Base-by-base conservation (phyloP, 257 asterid genomes). In the Nicotiana otophora region DNA sequence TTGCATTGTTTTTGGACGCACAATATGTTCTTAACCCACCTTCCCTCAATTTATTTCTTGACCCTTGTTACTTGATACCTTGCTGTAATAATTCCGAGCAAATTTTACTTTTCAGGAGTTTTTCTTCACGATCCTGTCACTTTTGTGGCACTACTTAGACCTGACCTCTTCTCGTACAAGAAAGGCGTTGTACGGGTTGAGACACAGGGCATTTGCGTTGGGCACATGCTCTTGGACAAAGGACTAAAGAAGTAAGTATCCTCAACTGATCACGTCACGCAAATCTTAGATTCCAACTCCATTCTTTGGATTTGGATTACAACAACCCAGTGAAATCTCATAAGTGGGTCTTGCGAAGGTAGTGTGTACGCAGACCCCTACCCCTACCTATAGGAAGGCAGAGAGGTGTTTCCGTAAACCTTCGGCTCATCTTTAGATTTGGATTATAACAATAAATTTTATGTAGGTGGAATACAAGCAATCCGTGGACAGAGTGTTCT, bases 171-270 rank as follows among this genome's bases (percentile, higher is more conserved):
- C 79, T 90, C 97, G 15, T 96, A 89, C 90, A 94, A 87, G 97
- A 90, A 93, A 83, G 98, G 99, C 30, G 98, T 91, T 16, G 98
- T 96, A 84, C 91, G 99, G 84, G 98, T 96, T 30, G 99, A 94
- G 89, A 96, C 99, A 23, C 99, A 94, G 85, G 99, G 99, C 81
- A 84, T 96, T 62, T 94, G 98, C 36, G 88, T 76, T 7, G 99
- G 99, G 66, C 97, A 93, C 70, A 94, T 98, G 0, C 84, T 96
- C 51, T 88, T 96, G 99, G 99, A 96, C 86, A 93, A 90, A 53
- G 98, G 99, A 26, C 85, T 96, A 51, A 96, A 94, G 85, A 87
- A 81, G 99, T 93, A 91, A 0, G 88, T 58, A 17, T 12, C 26
- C 11, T 72, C 26, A 2, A 42, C 83, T 34, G 36, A 57, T 8